Evolutionary conservation across 2,329 filamentous ascomycete species (phyloP).

Genomic region (Colletotrichum scovillei): DNA sequence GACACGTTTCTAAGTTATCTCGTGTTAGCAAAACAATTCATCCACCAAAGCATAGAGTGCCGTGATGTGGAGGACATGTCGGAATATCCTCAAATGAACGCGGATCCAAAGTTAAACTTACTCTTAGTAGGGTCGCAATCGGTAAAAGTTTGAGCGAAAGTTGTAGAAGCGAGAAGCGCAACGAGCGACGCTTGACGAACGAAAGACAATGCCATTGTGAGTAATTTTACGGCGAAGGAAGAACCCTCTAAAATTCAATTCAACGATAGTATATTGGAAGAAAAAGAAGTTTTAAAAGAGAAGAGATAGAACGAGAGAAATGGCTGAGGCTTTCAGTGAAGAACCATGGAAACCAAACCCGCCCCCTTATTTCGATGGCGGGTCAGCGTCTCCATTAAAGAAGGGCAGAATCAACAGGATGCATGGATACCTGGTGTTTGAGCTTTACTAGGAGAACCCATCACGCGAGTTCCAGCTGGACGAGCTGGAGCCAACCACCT

Average conservation of each 20-base stretch:
- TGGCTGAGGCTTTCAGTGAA: conserved; percentile 4
- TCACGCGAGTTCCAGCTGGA: background rate
- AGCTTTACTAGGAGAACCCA: conserved; percentile 15
- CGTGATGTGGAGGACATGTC: background rate
- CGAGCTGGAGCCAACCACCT: background rate
- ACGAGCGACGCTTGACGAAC: conserved; percentile 34
- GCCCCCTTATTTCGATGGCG: conserved; percentile 27
- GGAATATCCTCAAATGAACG: background rate
- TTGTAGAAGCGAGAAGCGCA: conserved; percentile 27
- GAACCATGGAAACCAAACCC: conserved; percentile 8
- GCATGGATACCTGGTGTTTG: conserved; percentile 29
- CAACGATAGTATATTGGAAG: conserved; percentile 1
- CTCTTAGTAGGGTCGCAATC: conserved; percentile 35
- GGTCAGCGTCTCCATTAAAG: conserved; percentile 29
- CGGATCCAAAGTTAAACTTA: conserved; percentile 1
- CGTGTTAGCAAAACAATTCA: background rate
- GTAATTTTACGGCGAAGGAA: conserved; percentile 2
- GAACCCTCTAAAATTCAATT: conserved; percentile 1
- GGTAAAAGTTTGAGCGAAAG: conserved; percentile 31
- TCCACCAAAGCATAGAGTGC: background rate
- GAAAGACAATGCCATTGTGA: conserved; percentile 30
- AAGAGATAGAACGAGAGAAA: background rate
- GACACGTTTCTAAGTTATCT: conserved; percentile 56
- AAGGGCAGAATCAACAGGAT: conserved; percentile 4
- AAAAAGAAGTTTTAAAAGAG: background rate